Evolutionary conservation across 2,329 filamentous ascomycete genomes (phyloP), one percentile per base, ranked within the genome.

Genomic region (Diaporthe ilicicola): DNA sequence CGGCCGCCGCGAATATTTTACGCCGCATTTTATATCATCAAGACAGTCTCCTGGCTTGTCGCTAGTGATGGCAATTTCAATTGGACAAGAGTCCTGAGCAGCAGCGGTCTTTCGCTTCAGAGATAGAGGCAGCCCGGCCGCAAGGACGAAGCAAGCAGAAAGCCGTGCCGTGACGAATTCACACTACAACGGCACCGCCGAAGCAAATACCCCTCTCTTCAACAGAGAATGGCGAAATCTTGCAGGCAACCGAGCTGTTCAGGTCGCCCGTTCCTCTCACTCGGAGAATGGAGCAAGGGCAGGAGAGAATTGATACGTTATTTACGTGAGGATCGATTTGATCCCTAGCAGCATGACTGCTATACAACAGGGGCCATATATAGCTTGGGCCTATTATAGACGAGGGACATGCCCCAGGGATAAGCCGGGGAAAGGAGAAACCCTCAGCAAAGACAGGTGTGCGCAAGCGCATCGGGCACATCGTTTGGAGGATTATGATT

Each of bases 401-500:
- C 59, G 37, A 10, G 54, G 59, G 19, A 22, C n/a, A 48, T 9
- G 34, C n/a, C 59, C 29, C 42, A 13, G 59, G 42, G 59, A 62
- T 17, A 22, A 7, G 19, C 6, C 19, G 17, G 10, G 44, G 27
- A 50, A 7, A 5, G 13, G 59, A 44, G 15, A 29, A 34, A 50
- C 15, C 34, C n/a, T 24, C 42, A 27, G 44, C 29, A 64, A 24
- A 64, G 59, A 64, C n/a, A 34, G 59, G 12, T 64, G 59, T 50
- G 44, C 59, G 59, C 59, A 17, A 50, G 59, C 59, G 22, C 59
- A 27, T 48, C n/a, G 19, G 17, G 15, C 59, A 37, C 29, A 37
- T 19, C 10, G 15, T 19, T 37, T 5, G 4, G 32, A 37, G 44
- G 29, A 7, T 19, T 7, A 42, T 24, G 59, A 24, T 24, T 50